Percentiles rank a stretch among this genome's conserved stretches.
phyloP scores from a whole-genome alignment of 2,329 filamentous ascomycete species.

The Triangularia verruculosa region DNA sequence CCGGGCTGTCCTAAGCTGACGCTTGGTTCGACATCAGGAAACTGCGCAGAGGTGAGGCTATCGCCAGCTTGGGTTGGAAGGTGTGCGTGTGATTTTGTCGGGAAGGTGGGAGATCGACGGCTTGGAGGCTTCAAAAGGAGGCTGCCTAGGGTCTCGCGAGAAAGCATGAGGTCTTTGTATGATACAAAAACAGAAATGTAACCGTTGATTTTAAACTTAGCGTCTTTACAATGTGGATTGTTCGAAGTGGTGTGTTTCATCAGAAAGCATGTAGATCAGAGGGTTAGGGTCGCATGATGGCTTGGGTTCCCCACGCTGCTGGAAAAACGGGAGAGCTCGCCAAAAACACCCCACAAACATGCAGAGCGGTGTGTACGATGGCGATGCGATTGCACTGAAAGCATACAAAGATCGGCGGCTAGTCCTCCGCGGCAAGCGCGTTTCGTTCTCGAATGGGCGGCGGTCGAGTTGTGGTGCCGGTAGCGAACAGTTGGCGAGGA shows the following conservation, averaged over 20 bases:
- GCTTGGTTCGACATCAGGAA: background rate
- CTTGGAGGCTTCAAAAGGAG: background rate
- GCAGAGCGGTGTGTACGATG: background rate
- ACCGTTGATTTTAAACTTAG: background rate
- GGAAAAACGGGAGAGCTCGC: background rate
- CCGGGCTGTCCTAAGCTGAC: background rate
- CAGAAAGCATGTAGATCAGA: background rate
- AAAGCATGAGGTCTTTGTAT: background rate
- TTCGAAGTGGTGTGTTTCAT: background rate
- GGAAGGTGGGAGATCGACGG: background rate
- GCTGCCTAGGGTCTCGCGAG: background rate
- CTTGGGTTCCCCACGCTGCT: background rate
- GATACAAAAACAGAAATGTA: background rate
- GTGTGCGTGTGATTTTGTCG: background rate
- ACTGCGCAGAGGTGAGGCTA: background rate
- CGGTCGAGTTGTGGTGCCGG: background rate
- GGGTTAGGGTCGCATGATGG: background rate
- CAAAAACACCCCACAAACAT: background rate
- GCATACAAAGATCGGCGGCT: background rate
- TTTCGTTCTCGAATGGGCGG: background rate
- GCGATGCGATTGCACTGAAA: background rate
- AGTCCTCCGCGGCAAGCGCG: background rate
- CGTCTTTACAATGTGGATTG: background rate
- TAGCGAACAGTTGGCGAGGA: background rate
- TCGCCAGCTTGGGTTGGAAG: background rate